Base-by-base conservation (phyloP, 2,329 filamentous ascomycete species). In the Diaporthe citriasiana region DNA sequence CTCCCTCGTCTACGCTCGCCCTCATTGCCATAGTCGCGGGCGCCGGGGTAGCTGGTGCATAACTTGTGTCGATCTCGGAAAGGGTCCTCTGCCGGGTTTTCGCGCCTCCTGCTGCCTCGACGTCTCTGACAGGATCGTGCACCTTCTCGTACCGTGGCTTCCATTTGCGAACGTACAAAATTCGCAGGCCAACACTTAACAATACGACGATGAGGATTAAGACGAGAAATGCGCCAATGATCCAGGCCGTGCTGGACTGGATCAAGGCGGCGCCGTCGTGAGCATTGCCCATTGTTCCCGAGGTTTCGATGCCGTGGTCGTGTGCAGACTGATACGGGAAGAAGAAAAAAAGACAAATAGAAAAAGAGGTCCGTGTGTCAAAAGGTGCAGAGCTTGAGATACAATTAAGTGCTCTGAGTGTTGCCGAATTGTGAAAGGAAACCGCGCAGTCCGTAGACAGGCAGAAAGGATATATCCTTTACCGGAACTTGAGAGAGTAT, bases 161-260 rank as follows among this genome's bases (percentile, higher is more conserved):
- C 60, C 60, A 66, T 19, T 66, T 66, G 45, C 60, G 60, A 51
- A 66, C 60, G 22, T 66, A 66, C 13, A 66, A 22, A 1, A 66
- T 50, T 25, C 60, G 60, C 22, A 66, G 60, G 19, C 27, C 60
- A 17, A 66, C 38, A n/a, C 27, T 35, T 35, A 66, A 38, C 8
- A 35, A 15, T 5, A 66, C 60, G 22, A 66, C 60, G 60, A 66
- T 15, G 60, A 66, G 60, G 30, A 66, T 66, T 7, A 66, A n/a
- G 12, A 51, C 30, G 22, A 66, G 60, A 30, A 66, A 66, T 19
- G 60, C 60, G 22, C 60, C 60, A 10, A 66, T 66, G 30, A 66
- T 66, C 60, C 60, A 66, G 30, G 60, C 60, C 60, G 60, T 66
- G 30, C 60, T 66, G 60, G 60, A 66, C 60, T 66, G 60, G 60